A percentile compares a stretch with the other conserved stretches of the same genome.
Conservation (phyloP, 352 stramenopile genomes). For the Globisporangium paddicum region DNA sequence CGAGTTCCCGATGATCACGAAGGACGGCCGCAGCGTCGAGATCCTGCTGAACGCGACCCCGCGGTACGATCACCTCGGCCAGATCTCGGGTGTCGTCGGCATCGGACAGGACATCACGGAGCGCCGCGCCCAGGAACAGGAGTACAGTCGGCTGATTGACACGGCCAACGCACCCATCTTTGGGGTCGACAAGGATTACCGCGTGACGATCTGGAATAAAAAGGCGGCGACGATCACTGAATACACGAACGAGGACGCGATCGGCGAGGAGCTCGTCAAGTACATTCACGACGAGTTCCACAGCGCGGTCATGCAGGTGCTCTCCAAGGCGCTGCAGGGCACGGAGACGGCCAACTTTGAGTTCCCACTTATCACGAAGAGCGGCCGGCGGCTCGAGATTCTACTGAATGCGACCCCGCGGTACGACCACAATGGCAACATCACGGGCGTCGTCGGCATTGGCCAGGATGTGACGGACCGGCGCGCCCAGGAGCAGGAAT, state of each 20-base stretch:
- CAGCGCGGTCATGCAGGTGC: not conserved
- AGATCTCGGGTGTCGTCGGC: slow-evolving; percentile 77
- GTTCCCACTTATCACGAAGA: slow-evolving; percentile 79
- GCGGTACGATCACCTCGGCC: slow-evolving; percentile 72
- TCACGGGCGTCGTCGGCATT: not conserved
- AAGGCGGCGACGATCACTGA: not conserved
- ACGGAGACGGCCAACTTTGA: slow-evolving; percentile 78
- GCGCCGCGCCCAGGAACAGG: slow-evolving; percentile 83
- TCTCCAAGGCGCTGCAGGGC: not conserved
- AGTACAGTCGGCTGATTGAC: slow-evolving; percentile 78
- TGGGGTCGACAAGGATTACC: slow-evolving; percentile 45
- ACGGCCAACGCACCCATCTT: slow-evolving; percentile 79
- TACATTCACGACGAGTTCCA: not conserved
- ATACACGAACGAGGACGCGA: not conserved
- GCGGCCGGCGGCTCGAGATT: not conserved
- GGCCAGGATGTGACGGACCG: not conserved
- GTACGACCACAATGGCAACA: not conserved
- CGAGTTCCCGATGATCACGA: slow-evolving; percentile 86
- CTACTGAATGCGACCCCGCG: not conserved
- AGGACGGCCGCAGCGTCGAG: slow-evolving; percentile 64
- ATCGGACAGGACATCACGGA: slow-evolving; percentile 83
- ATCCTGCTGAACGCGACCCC: slow-evolving; percentile 83
- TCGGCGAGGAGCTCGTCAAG: not conserved
- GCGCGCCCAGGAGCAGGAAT: slow-evolving; percentile 26
- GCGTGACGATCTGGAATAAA: slow-evolving; percentile 89